phyloP scores from a whole-genome alignment of 2,329 filamentous ascomycete species.

The Trichoderma hamatum region DNA sequence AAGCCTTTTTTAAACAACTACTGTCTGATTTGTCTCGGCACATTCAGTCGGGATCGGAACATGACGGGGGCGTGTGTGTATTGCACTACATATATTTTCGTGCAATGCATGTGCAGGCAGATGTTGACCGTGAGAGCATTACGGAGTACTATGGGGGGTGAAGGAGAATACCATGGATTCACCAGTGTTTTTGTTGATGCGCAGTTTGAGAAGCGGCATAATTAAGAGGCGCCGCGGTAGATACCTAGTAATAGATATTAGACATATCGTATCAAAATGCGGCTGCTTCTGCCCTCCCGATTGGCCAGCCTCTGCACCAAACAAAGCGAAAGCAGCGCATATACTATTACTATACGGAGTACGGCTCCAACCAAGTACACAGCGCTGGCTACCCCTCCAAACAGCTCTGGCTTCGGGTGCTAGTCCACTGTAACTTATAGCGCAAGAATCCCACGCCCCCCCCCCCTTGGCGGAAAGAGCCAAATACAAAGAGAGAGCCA shows the following conservation, averaged over 20 bases:
- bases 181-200: neutral
- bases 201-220: neutral
- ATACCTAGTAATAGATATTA: neutral
- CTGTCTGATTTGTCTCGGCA: neutral
- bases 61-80: constrained; percentile 11
- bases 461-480: neutral
- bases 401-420: neutral
- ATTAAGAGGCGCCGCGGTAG: neutral
- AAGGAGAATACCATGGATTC: neutral
- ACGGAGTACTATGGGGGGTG: no score
- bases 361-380: neutral
- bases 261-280: neutral
- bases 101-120: neutral
- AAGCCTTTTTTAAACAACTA: neutral
- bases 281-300: neutral
- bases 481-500: constrained; percentile 12
- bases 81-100: neutral
- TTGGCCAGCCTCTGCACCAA: neutral
- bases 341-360: no score
- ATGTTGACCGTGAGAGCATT: neutral
- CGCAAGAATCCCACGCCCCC: neutral
- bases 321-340: neutral
- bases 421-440: neutral
- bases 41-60: constrained; percentile 5
- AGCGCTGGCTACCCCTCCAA: neutral